phyloP scores from a whole-genome alignment of 192 early-diverging fungal species.

The Mortierella alpina region DNA sequence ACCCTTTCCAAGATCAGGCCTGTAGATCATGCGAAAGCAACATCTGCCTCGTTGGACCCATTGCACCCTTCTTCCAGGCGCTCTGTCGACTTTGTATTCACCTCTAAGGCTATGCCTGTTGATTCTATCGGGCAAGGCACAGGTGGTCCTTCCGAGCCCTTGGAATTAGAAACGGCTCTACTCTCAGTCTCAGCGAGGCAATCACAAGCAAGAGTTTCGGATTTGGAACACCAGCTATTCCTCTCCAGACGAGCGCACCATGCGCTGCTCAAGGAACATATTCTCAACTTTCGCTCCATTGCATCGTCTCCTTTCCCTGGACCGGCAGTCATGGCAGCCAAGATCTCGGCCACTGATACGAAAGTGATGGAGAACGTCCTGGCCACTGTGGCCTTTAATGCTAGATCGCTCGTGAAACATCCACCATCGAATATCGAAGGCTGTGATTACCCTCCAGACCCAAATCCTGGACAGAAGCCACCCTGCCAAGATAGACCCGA shows the following conservation, averaged over 20 bases:
- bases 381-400: not conserved
- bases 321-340: not conserved
- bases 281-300: slow-evolving; percentile 8
- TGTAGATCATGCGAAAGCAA: not conserved
- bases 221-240: slow-evolving; percentile 25
- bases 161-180: not conserved
- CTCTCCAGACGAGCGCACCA: slow-evolving; percentile 29
- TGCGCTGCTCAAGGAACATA: slow-evolving; percentile 24
- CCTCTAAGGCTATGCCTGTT: no score
- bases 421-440: no score
- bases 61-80: not conserved
- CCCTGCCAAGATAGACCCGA: no score
- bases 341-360: not conserved
- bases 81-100: no score
- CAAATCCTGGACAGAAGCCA: no score
- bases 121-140: no score
- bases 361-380: slow-evolving; percentile 18
- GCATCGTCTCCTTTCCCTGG: not conserved
- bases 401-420: no score
- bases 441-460: no score
- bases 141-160: not conserved
- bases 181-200: not conserved
- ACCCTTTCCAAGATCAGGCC: not conserved
- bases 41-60: not conserved
- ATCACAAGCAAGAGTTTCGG: slow-evolving; percentile 2